These are phyloP conservation scores for Hypoxylon lenormandii DNA, from an alignment of 495 filamentous ascomycete genomes.

Conservation along the genomic window DNA sequence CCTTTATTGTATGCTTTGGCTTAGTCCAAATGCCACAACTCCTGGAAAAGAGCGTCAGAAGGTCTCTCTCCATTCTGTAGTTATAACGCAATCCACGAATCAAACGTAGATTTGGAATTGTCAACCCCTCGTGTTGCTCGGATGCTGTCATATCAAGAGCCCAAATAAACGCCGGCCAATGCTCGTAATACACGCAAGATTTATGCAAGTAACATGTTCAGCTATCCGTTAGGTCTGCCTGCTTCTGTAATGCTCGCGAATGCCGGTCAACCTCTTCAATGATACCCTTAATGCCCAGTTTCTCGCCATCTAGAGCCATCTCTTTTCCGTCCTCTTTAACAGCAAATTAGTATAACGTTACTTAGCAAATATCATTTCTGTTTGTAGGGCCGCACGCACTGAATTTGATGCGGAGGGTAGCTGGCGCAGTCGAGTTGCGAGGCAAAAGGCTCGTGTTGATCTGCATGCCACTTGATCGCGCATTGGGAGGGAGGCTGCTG, in stretches of 20 bases:
- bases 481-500: slow-evolving; percentile 82
- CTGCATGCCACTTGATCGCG: slow-evolving; percentile 74
- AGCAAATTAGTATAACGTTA: slow-evolving; percentile 34
- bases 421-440: slow-evolving; percentile 69
- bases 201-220: slow-evolving; percentile 37
- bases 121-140: background rate
- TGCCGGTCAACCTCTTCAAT: slow-evolving; percentile 90
- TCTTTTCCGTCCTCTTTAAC: slow-evolving; percentile 84
- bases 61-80: background rate
- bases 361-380: background rate
- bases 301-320: slow-evolving; percentile 75
- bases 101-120: background rate
- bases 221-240: slow-evolving; percentile 79
- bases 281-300: slow-evolving; percentile 85
- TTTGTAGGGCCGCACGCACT: slow-evolving; percentile 65
- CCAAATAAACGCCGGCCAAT: slow-evolving; percentile 52
- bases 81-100: slow-evolving; percentile 4
- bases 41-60: slow-evolving; percentile 4
- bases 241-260: slow-evolving; percentile 80
- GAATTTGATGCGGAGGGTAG: slow-evolving; percentile 79
- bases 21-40: slow-evolving; percentile 17
- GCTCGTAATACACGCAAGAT: slow-evolving; percentile 35
- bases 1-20: slow-evolving; percentile 15
- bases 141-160: slow-evolving; percentile 28
- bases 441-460: slow-evolving; percentile 84